phyloP scores from a whole-genome alignment of 257 asterid genomes.

The Solanum virginianum region DNA sequence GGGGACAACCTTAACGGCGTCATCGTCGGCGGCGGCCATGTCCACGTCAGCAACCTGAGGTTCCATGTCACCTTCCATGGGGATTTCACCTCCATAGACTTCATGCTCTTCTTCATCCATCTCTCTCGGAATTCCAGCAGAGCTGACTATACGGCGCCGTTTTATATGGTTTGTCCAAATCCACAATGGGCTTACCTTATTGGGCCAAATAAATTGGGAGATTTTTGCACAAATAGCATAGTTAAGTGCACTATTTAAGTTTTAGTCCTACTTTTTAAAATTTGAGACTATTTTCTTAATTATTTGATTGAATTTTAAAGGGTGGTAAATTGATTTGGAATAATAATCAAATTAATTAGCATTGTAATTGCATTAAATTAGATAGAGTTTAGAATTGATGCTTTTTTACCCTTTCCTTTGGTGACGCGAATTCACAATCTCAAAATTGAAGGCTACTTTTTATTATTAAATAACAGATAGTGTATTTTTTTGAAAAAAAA shows the following conservation, averaged over 20 bases:
- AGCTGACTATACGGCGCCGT: background rate
- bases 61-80: slow-evolving; percentile 37
- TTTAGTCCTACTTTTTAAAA: background rate
- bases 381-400: background rate
- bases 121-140: background rate
- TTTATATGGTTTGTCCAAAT: background rate
- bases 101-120: slow-evolving; percentile 50
- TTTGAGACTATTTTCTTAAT: background rate
- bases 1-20: slow-evolving; percentile 17
- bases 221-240: background rate
- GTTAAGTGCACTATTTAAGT: background rate
- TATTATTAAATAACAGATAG: too few relatives aligned
- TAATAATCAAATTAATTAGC: background rate
- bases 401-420: too few relatives aligned
- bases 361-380: background rate
- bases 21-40: slow-evolving; percentile 23
- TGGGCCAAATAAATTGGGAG: background rate
- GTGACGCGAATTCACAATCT: background rate
- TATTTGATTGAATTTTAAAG: background rate
- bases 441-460: background rate
- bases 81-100: slow-evolving; percentile 38
- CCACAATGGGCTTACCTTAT: background rate
- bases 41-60: slow-evolving; percentile 17
- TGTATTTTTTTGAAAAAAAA: too few relatives aligned
- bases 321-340: background rate